Evolutionary conservation across 2,329 filamentous ascomycete species (phyloP).

Genomic region (Exserohilum turcica): DNA sequence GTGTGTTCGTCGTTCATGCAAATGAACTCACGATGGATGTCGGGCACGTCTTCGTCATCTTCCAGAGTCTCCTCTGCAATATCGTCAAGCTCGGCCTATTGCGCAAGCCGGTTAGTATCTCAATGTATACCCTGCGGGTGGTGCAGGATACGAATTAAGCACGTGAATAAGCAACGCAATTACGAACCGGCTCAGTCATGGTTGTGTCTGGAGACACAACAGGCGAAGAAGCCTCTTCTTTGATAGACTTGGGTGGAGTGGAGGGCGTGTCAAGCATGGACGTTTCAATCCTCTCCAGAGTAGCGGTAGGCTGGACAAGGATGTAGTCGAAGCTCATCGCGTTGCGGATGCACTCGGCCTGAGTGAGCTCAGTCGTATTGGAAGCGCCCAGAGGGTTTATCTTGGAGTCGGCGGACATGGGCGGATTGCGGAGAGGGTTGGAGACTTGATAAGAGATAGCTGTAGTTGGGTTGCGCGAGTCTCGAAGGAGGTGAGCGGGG

Average conservation of each 20-base stretch:
- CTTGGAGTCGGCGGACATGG: slow-evolving; percentile 15
- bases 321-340: slow-evolving; percentile 36
- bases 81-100: background rate
- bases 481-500: slow-evolving; percentile 35
- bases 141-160: background rate
- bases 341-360: slow-evolving; percentile 18
- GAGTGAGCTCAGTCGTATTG: slow-evolving; percentile 4
- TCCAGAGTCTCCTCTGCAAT: slow-evolving; percentile 5
- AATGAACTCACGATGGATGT: slow-evolving; percentile 33
- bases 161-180: background rate
- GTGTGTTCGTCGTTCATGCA: slow-evolving; percentile 42
- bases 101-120: background rate
- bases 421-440: background rate
- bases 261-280: slow-evolving; percentile 6
- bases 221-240: background rate
- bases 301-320: slow-evolving; percentile 9
- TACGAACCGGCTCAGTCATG: slow-evolving; percentile 5
- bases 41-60: slow-evolving; percentile 9
- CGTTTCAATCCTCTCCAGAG: background rate
- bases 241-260: slow-evolving; percentile 8
- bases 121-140: too few relatives aligned
- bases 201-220: slow-evolving; percentile 8
- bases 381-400: background rate
- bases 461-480: slow-evolving; percentile 14
- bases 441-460: background rate